Evolutionary conservation across 495 filamentous ascomycete species (phyloP), one percentile per base, ranked within the genome.

Genomic region (Xylaria palmicola): DNA sequence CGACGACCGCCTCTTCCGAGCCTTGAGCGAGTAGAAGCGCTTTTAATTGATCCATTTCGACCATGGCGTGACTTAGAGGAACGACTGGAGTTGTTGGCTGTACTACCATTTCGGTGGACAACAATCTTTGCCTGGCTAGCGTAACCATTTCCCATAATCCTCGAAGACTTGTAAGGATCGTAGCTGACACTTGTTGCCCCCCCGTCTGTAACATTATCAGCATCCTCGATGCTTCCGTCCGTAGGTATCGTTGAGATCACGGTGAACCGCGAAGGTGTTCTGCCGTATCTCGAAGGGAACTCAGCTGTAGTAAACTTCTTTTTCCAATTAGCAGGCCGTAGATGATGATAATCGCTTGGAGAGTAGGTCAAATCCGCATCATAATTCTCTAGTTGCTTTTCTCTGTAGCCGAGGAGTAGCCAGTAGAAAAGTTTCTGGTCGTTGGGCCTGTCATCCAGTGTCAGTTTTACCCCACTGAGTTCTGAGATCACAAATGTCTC

Each of bases 361-460:
- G 93, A 96, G 68, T 92, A 87, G 30, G 83, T 83, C 17, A 96
- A 76, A 3, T 87, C 82, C 54, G 86, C 83, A 64, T 84, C 82
- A 67, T 92, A 97, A 63, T 96, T 90, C 68, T 97, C 92, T 12
- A 95, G 68, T 55, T 92, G 85, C 36, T 89, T 86, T 52, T 97
- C 87, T 20, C 89, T 80, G 70, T 96, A 93, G 64, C 85, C 87
- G 60, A 87, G 74, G 22, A 98, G 84, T 0, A 93, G 82, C 68
- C 83, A 87, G 77, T 98, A 98, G 65, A 98, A 95, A 68, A 92
- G 78, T 63, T 95, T 93, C 67, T 97, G 91, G 34, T 96, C 89
- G 59, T 93, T 97, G 1, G 81, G 78, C 62, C 91, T 95, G 57
- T 27, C 12, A 55, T 50, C 39, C 4, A 9, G 29, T 76, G 66